Conservation (phyloP, 805 yeast genomes). For the Spathaspora sp. region DNA sequence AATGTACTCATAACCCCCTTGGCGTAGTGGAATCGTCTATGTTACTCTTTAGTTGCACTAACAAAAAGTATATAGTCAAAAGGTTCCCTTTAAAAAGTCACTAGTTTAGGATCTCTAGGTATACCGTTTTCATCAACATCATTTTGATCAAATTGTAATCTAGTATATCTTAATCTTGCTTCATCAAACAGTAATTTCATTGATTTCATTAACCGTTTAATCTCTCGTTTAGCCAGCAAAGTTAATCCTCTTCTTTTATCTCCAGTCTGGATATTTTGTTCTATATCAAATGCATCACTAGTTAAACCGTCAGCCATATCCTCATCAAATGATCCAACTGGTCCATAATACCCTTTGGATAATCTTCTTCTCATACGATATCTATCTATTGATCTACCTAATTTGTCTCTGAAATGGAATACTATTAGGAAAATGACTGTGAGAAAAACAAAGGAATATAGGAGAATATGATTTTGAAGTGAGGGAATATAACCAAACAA, state of each 20-base stretch:
- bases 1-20: too few relatives aligned
- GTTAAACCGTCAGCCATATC: constrained; percentile 45
- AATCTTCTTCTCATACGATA: constrained; percentile 22
- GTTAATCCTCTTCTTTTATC: constrained; percentile 66
- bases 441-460: background rate
- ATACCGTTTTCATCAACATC: constrained; percentile 62
- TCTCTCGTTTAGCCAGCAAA: constrained; percentile 47
- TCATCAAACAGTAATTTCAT: constrained; percentile 58
- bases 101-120: constrained; percentile 65
- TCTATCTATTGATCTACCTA: constrained; percentile 25
- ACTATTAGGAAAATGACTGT: constrained; percentile 8
- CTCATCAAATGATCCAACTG: constrained; percentile 22
- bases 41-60: too few relatives aligned
- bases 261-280: constrained; percentile 31
- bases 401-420: constrained; percentile 30
- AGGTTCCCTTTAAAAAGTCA: constrained; percentile 31
- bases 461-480: background rate
- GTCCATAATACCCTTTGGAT: constrained; percentile 19
- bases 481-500: background rate
- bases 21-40: too few relatives aligned
- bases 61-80: too few relatives aligned
- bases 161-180: constrained; percentile 57
- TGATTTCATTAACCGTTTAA: constrained; percentile 51
- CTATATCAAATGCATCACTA: constrained; percentile 56
- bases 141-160: constrained; percentile 42